A percentile compares a stretch with the other conserved stretches of the same genome.
These are phyloP conservation scores for Incumbomyces delicatus DNA, from an alignment of 2,329 filamentous ascomycete genomes.

Conservation along the genomic window DNA sequence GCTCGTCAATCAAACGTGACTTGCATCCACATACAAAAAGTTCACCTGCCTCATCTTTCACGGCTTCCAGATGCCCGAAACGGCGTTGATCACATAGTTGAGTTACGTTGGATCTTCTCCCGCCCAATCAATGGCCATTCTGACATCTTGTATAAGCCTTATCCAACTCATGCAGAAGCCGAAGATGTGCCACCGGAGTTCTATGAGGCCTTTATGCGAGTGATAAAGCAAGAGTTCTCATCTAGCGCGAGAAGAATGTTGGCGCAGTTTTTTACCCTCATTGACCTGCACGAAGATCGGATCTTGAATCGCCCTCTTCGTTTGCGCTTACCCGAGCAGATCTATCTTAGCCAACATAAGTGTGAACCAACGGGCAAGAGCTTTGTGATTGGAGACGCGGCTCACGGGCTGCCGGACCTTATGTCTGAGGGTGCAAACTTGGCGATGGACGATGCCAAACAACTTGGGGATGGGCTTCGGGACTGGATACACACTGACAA, in stretches of 20 bases:
- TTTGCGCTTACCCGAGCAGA: background rate
- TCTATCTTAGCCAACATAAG: background rate
- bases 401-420: background rate
- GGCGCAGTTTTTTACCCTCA: background rate
- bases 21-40: background rate
- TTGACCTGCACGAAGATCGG: background rate
- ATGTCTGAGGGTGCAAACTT: background rate
- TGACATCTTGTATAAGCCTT: background rate
- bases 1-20: background rate
- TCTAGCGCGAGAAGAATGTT: background rate
- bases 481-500: too few species aligned
- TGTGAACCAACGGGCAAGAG: background rate
- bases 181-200: background rate
- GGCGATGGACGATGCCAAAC: constrained; percentile 3
- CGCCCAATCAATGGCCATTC: background rate
- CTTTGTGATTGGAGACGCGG: constrained; percentile 3
- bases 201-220: background rate
- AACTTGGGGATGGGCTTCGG: background rate
- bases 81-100: background rate
- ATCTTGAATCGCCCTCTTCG: constrained; percentile 3
- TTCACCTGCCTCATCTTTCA: constrained; percentile 1
- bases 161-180: background rate
- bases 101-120: constrained; percentile 3
- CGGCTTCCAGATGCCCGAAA: background rate
- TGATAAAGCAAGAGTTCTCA: background rate